Evolutionary conservation across 768 basidiomycete species (phyloP), one percentile per base, ranked within the genome.

Genomic region (Phlebiopsis gigantea): DNA sequence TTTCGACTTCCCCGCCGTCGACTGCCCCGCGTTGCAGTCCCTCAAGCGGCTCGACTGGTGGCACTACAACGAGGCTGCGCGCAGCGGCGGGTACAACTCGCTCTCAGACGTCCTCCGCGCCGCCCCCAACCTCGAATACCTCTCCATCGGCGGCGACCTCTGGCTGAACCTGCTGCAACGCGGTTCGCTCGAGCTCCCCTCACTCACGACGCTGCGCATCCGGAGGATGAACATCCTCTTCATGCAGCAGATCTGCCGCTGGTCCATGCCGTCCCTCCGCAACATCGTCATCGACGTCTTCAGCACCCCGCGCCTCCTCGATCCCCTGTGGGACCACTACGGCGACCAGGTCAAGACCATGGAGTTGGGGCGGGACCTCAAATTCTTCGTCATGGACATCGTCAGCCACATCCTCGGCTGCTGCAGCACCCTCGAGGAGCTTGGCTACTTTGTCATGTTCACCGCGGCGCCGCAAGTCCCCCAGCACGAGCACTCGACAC

Each of bases 1-100:
- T 30, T 87, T 80, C 68, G 80, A 84, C 25, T 82, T 79, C 63
- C 79, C 81, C 55, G 75, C 77, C 6, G 73, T 73, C 9, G 73
- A 73, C 14, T 72, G 69, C 53, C 67, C 82, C 2, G 65, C 76
- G 3, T 60, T 86, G 14, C 70, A 74, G 21, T 78, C 79, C 21
- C 72, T 88, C 41, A 79, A 77, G 44, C 80, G 84, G 25, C 75
- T 88, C 28, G 85, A 87, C 48, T 88, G 85, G 84, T 87, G 83
- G 82, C 78, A 86, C 63, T 67, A 80, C 61, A 71, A 68, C 58
- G 66, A 69, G 34, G 85, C 85, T 21, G 79, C 81, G 39, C 76
- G 80, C 45, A 75, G 81, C 17, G 85, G 85, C 1, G 86, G 85
- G 5, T 81, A 87, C 58, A 87, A 88, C 67, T 82, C 79, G 6